Conservation (phyloP, 768 basidiomycete genomes). For the Tremella yokohamensis region DNA sequence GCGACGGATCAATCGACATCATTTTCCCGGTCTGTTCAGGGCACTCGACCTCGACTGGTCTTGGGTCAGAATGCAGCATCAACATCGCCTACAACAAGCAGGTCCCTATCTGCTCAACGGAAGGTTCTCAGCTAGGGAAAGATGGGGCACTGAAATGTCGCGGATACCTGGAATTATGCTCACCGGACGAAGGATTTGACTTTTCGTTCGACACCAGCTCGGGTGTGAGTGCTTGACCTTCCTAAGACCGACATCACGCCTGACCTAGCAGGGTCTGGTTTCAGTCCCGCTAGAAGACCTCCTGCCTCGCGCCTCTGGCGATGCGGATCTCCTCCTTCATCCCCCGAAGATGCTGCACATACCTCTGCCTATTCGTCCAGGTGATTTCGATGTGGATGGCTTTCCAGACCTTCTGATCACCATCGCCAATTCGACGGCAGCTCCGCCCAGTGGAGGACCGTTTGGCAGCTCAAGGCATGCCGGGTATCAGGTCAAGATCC, state of each 20-base stretch:
- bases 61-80: constrained; percentile 72
- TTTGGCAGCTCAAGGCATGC: constrained; percentile 32
- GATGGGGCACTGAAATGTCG: constrained; percentile 64
- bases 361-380: constrained; percentile 74
- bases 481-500: constrained; percentile 43
- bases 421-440: constrained; percentile 50
- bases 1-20: constrained; percentile 95
- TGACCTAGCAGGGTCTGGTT: constrained; percentile 59
- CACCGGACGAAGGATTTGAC: constrained; percentile 70
- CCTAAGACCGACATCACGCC: neutral
- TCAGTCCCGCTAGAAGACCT: constrained; percentile 65
- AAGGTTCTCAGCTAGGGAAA: constrained; percentile 57
- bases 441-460: constrained; percentile 52
- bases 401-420: constrained; percentile 81
- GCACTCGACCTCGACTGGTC: constrained; percentile 65
- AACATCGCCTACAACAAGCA: constrained; percentile 94
- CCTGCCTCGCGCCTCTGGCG: constrained; percentile 53
- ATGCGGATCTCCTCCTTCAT: constrained; percentile 58
- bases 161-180: constrained; percentile 73
- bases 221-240: constrained; percentile 43
- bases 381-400: constrained; percentile 89
- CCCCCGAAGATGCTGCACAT: constrained; percentile 68
- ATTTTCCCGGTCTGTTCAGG: constrained; percentile 78
- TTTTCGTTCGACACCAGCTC: constrained; percentile 62
- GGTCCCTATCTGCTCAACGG: constrained; percentile 68